Base-by-base conservation (phyloP, 2,329 filamentous ascomycete species). In the Beauveria australis region DNA sequence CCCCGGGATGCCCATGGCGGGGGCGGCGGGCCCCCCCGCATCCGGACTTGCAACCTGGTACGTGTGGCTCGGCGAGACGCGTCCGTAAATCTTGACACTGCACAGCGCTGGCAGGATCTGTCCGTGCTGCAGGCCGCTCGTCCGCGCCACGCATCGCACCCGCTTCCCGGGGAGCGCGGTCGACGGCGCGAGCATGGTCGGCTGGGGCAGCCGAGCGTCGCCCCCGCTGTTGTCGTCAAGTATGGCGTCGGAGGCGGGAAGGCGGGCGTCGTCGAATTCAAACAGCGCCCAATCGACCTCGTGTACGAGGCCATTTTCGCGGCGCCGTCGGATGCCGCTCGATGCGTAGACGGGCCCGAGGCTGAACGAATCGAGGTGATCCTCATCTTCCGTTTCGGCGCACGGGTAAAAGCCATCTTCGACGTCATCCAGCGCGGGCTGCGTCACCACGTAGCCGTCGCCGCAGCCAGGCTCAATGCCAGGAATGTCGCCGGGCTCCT, bases 271-370 rank as follows among this genome's bases (percentile, higher is more conserved):
- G 12, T 88, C 78, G 64, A 97, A 90, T 66, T 89, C 85, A 67
- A 97, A 92, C 2, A 97, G 78, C 0, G 92, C 92, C 93, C 93
- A 97, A 72, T 97, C 93, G 49, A 97, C 92, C 72, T 97, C 93
- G 71, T 97, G 93, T 6, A 90, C 79, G 26, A 95, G 77, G 5
- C 88, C 86, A 63, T 88, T 80, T 62, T 84, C 81, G 59, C 87
- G 82, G 56, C 89, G 87, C 33, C 93, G 85, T 5, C 91, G 86
- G 62, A 97, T 89, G 7, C 93, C 93, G 24, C 92, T 96, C 0
- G 91, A 95, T 0, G 93, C 93, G 68, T 95, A 91, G 4, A 97
- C 79, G 67, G 91, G 86, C 3, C 93, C 93, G 1, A 97, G 79
- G 16, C 86, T 84, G 67, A 89, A 94, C 0, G 87, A 91, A 49